These are phyloP conservation scores for Schwanniomyces yamadae DNA, from an alignment of 805 yeast species.

Conservation along the genomic window DNA sequence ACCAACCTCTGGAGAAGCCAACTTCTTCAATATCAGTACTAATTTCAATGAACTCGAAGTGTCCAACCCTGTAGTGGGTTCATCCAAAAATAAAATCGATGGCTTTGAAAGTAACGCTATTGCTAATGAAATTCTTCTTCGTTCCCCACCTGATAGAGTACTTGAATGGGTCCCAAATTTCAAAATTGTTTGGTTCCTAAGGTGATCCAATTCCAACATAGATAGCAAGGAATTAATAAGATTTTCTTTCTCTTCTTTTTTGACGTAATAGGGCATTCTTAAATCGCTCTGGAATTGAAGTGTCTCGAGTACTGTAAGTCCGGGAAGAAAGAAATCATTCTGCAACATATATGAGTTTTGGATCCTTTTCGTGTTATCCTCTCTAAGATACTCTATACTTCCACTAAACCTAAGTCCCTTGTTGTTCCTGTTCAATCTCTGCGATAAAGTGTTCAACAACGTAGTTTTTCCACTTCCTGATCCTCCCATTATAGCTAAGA, in stretches of 20 bases:
- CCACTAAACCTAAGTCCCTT: constrained; percentile 45
- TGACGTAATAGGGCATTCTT: constrained; percentile 50
- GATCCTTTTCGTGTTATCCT: constrained; percentile 13
- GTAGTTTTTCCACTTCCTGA: constrained; percentile 90
- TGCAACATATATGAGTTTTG: constrained; percentile 68
- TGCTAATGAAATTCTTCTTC: constrained; percentile 72
- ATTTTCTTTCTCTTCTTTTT: constrained; percentile 40
- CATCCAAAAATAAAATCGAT: constrained; percentile 73
- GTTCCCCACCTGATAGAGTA: constrained; percentile 84
- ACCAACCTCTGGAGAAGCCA: constrained; percentile 49
- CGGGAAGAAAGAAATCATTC: constrained; percentile 70
- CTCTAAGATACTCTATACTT: constrained; percentile 29
- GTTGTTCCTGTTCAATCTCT: constrained; percentile 43
- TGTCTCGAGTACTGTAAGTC: constrained; percentile 71
- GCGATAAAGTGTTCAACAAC: constrained; percentile 62
- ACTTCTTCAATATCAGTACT: constrained; percentile 56
- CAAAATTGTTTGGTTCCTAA: constrained; percentile 60
- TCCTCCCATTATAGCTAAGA: constrained; percentile 84
- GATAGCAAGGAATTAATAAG: constrained; percentile 60
- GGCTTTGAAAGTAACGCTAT: constrained; percentile 77
- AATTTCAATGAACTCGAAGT: constrained; percentile 70
- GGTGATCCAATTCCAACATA: constrained; percentile 65
- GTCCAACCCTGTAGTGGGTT: constrained; percentile 87
- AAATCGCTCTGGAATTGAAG: constrained; percentile 69
- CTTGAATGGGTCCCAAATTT: constrained; percentile 40